Evolutionary conservation across 1,284 basidiomycete genomes (phyloP).

Genomic region (Papiliotrema laurentii): DNA sequence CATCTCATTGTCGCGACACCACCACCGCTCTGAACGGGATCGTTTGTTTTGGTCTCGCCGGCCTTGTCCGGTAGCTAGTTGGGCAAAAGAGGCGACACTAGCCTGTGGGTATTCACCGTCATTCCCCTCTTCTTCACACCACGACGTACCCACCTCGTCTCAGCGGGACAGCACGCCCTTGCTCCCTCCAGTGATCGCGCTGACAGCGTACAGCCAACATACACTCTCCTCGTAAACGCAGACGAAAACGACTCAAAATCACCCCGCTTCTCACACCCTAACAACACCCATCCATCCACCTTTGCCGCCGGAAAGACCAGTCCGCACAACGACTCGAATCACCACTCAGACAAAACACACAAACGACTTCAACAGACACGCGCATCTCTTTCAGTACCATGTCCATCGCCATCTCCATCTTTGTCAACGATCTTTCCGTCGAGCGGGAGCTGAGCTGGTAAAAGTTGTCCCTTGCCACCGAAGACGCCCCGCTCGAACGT

Average conservation of each 20-base stretch:
- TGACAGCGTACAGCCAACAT: not conserved
- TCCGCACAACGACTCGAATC: not conserved
- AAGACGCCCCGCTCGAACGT: constrained; percentile 7
- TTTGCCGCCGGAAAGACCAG: not conserved
- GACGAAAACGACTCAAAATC: not conserved
- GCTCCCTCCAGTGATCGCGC: no score
- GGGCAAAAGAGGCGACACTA: no score
- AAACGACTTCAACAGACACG: not conserved
- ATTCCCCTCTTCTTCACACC: no score
- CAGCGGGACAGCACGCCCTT: no score
- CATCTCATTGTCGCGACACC: no score
- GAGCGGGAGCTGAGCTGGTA: constrained; percentile 10
- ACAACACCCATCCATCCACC: not conserved
- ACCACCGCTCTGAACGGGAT: no score
- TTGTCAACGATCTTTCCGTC: not conserved
- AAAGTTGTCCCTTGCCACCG: constrained; percentile 4
- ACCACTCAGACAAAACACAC: not conserved
- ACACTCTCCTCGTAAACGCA: not conserved
- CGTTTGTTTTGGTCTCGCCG: no score
- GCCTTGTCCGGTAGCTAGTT: no score
- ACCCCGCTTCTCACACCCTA: not conserved
- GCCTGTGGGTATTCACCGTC: no score
- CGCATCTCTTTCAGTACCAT: not conserved
- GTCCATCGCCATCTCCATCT: not conserved
- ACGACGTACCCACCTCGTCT: no score